Percentiles rank a stretch among this genome's conserved stretches.
Evolutionary conservation across 164 flowering plant genomes (phyloP).

Genomic region (Berberis vulgaris): DNA sequence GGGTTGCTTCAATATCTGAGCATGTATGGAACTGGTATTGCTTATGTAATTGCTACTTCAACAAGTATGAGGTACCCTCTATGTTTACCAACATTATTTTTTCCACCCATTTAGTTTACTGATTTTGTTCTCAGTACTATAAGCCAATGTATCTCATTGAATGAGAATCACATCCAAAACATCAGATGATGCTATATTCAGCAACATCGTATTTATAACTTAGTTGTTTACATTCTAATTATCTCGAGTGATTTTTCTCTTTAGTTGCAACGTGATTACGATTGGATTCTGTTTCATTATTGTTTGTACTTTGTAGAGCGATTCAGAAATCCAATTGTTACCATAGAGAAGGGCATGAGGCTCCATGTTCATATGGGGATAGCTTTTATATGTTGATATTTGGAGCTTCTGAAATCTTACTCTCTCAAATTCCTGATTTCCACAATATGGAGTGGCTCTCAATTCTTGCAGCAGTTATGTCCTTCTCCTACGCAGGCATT

Average conservation of each 20-base stretch:
- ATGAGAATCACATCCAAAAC: background rate
- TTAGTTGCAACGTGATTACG: too few relatives aligned
- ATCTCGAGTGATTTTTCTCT: too few relatives aligned
- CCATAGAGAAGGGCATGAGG: conserved; percentile 54
- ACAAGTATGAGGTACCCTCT: conserved; percentile 27
- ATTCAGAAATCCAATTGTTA: conserved; percentile 65
- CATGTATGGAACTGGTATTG: conserved; percentile 31
- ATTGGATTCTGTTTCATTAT: background rate
- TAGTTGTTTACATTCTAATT: background rate
- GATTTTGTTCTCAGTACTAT: background rate
- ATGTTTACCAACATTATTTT: background rate
- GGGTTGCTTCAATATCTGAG: conserved; percentile 36
- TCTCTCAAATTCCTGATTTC: conserved; percentile 73
- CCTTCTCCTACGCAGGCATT: conserved; percentile 47
- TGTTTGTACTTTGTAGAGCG: conserved; percentile 38
- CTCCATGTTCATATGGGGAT: conserved; percentile 39
- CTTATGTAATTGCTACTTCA: conserved; percentile 31
- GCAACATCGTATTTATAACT: background rate
- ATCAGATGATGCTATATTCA: too few relatives aligned
- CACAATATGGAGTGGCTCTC: conserved; percentile 61
- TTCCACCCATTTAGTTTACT: too few relatives aligned
- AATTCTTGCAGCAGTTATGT: conserved; percentile 32
- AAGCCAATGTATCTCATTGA: background rate
- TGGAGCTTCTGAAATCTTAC: conserved; percentile 48
- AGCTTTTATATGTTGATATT: conserved; percentile 50